Conservation (phyloP, 1,139 yeast genomes). For the Pichia cactophila region DNA sequence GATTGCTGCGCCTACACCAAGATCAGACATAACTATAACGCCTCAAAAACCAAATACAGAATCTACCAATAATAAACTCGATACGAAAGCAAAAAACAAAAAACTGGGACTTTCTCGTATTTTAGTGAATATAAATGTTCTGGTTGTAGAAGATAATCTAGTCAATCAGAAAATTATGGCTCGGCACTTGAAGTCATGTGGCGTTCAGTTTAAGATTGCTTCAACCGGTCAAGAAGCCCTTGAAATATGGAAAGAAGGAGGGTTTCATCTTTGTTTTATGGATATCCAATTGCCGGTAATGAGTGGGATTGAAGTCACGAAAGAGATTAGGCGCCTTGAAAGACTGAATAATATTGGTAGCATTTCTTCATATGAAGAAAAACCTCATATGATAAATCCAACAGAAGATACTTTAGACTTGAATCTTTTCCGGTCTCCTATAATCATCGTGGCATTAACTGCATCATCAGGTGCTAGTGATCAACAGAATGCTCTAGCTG, state of each 20-base stretch:
- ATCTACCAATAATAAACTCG: background rate
- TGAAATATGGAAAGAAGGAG: slow-evolving; percentile 87
- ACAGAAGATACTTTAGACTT: slow-evolving; percentile 50
- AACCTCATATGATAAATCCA: background rate
- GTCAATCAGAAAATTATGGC: slow-evolving; percentile 91
- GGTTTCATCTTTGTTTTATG: slow-evolving; percentile 87
- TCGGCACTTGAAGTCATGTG: slow-evolving; percentile 80
- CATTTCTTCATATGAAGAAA: slow-evolving; percentile 3
- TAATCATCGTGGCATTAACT: slow-evolving; percentile 90
- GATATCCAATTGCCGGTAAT: slow-evolving; percentile 91
- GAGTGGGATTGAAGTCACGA: slow-evolving; percentile 89
- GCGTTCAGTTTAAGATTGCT: slow-evolving; percentile 79
- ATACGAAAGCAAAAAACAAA: slow-evolving; percentile 5
- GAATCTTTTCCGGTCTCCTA: slow-evolving; percentile 72
- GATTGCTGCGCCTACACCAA: slow-evolving; percentile 5
- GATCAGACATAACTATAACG: slow-evolving; percentile 4
- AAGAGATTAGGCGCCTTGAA: slow-evolving; percentile 79
- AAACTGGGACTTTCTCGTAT: slow-evolving; percentile 39
- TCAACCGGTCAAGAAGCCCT: slow-evolving; percentile 89
- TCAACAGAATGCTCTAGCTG: slow-evolving; percentile 83
- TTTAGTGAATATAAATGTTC: slow-evolving; percentile 75
- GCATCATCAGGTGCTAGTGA: slow-evolving; percentile 88
- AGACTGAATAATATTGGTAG: slow-evolving; percentile 77
- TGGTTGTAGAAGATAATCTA: slow-evolving; percentile 93
- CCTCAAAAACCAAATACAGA: slow-evolving; percentile 1